Base-by-base conservation (phyloP, 495 filamentous ascomycete genomes). In the Apiosordaria backusii region DNA sequence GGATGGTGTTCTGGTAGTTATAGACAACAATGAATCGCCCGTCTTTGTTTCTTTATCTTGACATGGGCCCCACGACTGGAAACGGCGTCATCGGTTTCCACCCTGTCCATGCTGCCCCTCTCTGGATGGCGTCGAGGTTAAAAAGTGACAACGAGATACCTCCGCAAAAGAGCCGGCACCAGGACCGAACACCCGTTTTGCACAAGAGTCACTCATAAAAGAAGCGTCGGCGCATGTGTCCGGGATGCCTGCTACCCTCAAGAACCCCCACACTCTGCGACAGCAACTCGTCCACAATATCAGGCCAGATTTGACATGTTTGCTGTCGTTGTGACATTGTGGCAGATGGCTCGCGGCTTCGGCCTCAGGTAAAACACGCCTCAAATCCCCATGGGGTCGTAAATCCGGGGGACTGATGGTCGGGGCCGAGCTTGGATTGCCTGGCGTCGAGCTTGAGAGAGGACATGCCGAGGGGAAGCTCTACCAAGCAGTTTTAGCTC, bases 111-210 rank as follows among this genome's bases (percentile, higher is more conserved):
- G 53, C 59, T 60, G 35, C 35, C 35, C 35, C 35, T 45, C 35
- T 45, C 10, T 67, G 52, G 59, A 63, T 63, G 57, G 65, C 52
- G 35, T 60, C 53, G 60, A 66, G 59, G 24, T 23, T 22, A 19
- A 23, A 9, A 27, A 52, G 68, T 66, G 61, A 66, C 68, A 61
- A 60, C 40, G 61, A 59, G 58, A 22, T 70, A 70, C 68, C 29
- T 70, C 61, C 19, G 53, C 27, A 18, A 35, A 61, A 50, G 16
- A 40, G 40, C 54, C 53, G 69, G 63, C 40, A 61, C 6, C 21
- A 71, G 69, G 69, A 64, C 69, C 69, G 69, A 67, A 50, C 15
- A 68, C 19, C 69, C 69, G 69, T 50, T 21, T 40, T 66, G 60
- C 62, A 58, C 26, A 50, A 52, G 53, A 29, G 68, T 70, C 64